phyloP scores from a whole-genome alignment of 176 grass and related monocot species.

The Guadua angustifolia region DNA sequence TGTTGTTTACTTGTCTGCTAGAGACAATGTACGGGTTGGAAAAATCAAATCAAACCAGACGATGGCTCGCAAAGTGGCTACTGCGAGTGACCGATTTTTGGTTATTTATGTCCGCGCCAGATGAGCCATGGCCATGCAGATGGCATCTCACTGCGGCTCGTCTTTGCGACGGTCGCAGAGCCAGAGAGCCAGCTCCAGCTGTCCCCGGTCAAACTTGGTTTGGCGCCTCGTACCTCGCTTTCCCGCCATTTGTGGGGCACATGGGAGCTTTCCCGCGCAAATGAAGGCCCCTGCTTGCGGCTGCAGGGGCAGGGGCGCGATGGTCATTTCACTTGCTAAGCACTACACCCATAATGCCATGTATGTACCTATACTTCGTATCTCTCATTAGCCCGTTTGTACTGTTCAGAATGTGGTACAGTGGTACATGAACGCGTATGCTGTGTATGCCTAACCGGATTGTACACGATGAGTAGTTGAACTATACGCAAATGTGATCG shows the following conservation, averaged over 20 bases:
- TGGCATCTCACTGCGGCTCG: constrained; percentile 10
- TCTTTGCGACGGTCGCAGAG: constrained; percentile 19
- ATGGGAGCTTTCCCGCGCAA: constrained; percentile 46
- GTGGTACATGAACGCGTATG: neutral
- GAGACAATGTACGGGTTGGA: neutral
- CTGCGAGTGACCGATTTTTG: neutral
- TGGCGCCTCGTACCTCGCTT: constrained; percentile 32
- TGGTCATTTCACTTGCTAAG: neutral
- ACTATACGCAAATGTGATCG: neutral
- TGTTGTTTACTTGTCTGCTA: neutral
- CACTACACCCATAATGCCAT: neutral
- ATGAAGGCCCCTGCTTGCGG: neutral
- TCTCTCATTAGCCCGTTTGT: no score
- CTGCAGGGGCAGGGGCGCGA: neutral
- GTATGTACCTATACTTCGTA: neutral
- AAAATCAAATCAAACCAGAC: neutral
- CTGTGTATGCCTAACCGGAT: neutral
- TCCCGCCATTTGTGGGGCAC: constrained; percentile 44
- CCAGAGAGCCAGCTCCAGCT: constrained; percentile 41
- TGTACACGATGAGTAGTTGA: neutral
- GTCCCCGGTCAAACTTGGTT: constrained; percentile 44
- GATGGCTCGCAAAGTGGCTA: neutral
- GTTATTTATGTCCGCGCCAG: neutral
- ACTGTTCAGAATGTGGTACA: neutral
- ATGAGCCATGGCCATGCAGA: neutral